Evolutionary conservation across 192 early-diverging fungal genomes (phyloP).

Genomic region (Chytriomyces hyalinus): DNA sequence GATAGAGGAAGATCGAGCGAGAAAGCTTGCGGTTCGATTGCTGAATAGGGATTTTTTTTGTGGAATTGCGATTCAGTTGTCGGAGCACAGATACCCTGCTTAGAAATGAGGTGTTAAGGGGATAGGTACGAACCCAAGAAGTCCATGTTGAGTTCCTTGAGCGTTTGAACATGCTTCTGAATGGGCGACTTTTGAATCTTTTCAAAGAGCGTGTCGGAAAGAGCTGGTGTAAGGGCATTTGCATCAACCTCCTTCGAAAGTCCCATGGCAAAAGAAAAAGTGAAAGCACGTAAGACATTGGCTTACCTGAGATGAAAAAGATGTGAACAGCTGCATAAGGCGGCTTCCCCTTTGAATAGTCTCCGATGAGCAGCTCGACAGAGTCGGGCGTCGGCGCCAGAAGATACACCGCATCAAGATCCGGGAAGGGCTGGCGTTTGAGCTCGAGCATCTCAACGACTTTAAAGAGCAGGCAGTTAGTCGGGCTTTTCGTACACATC

Average conservation of each 20-base stretch:
- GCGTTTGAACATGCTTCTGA: conserved; percentile 54
- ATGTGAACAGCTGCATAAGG: conserved; percentile 55
- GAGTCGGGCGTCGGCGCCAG: conserved; percentile 52
- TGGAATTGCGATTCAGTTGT: neutral
- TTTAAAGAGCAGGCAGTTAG: conserved; percentile 4
- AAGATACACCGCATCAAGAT: conserved; percentile 64
- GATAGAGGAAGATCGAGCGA: conserved; percentile 73
- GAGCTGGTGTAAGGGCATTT: conserved; percentile 46
- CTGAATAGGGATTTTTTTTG: conserved; percentile 34
- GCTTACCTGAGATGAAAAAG: conserved; percentile 42
- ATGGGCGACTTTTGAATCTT: conserved; percentile 63
- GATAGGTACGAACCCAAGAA: conserved; percentile 69
- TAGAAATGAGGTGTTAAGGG: neutral
- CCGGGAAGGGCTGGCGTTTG: conserved; percentile 56
- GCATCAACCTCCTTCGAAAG: conserved; percentile 4
- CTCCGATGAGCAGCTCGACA: conserved; percentile 57
- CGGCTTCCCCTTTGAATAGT: conserved; percentile 54
- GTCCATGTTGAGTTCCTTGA: conserved; percentile 82
- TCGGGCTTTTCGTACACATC: too few relatives aligned
- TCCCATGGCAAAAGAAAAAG: conserved; percentile 19
- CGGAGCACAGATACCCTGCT: too few relatives aligned
- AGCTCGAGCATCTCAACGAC: conserved; percentile 58
- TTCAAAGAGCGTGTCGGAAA: conserved; percentile 69
- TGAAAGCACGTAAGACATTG: conserved; percentile 1
- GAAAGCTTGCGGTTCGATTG: conserved; percentile 69